Base-by-base conservation (phyloP, 2,329 filamentous ascomycete species). In the Phyllosticta paracitricarpa region DNA sequence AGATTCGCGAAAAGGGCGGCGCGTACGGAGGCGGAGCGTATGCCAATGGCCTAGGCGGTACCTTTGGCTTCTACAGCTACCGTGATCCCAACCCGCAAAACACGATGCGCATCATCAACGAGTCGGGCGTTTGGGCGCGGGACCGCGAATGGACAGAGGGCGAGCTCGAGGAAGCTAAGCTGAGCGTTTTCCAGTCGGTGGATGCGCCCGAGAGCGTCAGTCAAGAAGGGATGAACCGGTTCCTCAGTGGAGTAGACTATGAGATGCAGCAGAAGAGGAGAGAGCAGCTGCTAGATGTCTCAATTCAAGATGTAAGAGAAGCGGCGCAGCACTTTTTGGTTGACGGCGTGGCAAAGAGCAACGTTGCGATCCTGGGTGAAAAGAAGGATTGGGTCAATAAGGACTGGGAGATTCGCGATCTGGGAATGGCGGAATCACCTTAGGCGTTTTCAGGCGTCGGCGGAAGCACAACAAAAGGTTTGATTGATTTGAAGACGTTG, bases 41-140 rank as follows among this genome's bases (percentile, higher is more conserved):
- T 72, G 87, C 89, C 54, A 85, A 86, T 25, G 84, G 88, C 0
- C 77, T 96, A 7, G 88, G 90, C 66, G 93, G 92, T 25, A 74
- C 96, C 1, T 97, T 99, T 68, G 91, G 91, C 17, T 95, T 97
- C 77, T 97, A 96, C 77, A 93, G 89, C 54, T 99, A 99, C 80
- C 89, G 94, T 58, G 94, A 99, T 72, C 94, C 94, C 2, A 97
- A 97, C 71, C 93, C 94, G 0, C 81, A 87, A 64, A 97, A 96
- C 74, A 93, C 91, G 0, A 78, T 97, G 66, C 84, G 83, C 61
- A 89, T 97, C 63, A 96, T 97, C 85, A 80, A 82, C 33, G 87
- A 88, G 61, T 89, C 91, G 1, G 94, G 93, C 1, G 78, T 82
- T 25, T 97, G 91, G 85, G 94, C 92, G 0, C 81, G 85, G 10